These are phyloP conservation scores for Corchorus olitorius DNA, from an alignment of 345 rosid genomes.

Conservation along the genomic window DNA sequence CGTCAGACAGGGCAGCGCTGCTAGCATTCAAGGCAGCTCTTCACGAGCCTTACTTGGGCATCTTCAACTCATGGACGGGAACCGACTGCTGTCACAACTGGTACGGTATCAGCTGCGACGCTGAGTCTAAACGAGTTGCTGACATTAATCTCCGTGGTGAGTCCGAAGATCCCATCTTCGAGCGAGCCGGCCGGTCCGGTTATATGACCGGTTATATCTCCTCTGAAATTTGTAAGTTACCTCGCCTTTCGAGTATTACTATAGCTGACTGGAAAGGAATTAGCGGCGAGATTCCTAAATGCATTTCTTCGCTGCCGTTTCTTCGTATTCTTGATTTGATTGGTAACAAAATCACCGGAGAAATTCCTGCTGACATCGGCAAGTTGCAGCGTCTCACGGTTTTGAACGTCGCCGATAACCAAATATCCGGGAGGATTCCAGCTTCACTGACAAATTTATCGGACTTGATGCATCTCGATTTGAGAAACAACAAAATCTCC, in stretches of 20 bases:
- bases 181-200: constrained; percentile 62
- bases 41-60: constrained; percentile 65
- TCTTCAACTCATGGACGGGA: constrained; percentile 89
- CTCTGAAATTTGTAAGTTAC: constrained; percentile 57
- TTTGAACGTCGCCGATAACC: constrained; percentile 77
- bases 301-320: constrained; percentile 60
- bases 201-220: constrained; percentile 81
- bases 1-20: constrained; percentile 76
- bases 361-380: constrained; percentile 62
- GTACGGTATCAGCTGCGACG: constrained; percentile 91
- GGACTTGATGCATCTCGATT: constrained; percentile 80
- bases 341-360: constrained; percentile 73
- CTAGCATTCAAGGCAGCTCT: constrained; percentile 66
- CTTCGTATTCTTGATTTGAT: constrained; percentile 71
- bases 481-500: constrained; percentile 62
- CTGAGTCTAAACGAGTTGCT: constrained; percentile 61
- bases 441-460: constrained; percentile 59
- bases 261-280: constrained; percentile 96
- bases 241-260: constrained; percentile 64
- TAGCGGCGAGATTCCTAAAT: constrained; percentile 71
- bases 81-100: constrained; percentile 83
- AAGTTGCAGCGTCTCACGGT: constrained; percentile 64
- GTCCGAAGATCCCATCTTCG: constrained; percentile 72
- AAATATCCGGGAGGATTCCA: constrained; percentile 67
- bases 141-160: constrained; percentile 92